Percentiles rank a stretch among this genome's conserved stretches.
These are phyloP conservation scores for Xerocomus spinulosus DNA, from an alignment of 768 basidiomycete genomes.

Conservation along the genomic window DNA sequence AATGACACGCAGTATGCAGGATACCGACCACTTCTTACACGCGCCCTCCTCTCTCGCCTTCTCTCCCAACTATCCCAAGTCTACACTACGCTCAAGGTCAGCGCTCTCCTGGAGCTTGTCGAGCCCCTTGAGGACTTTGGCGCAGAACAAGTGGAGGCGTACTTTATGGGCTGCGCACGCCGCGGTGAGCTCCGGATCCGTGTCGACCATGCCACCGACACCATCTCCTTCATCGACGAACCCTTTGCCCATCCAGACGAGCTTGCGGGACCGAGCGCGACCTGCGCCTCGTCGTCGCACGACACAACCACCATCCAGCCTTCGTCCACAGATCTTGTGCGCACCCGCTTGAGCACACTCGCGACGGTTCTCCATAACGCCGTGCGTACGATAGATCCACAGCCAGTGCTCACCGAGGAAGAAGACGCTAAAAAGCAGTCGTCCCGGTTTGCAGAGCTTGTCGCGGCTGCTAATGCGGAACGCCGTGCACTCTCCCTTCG, in stretches of 20 bases:
- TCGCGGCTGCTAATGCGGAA: conserved; percentile 66
- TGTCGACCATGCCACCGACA: conserved; percentile 84
- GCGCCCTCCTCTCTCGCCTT: conserved; percentile 86
- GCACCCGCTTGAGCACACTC: conserved; percentile 72
- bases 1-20: conserved; percentile 52
- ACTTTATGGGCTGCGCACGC: conserved; percentile 88
- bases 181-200: conserved; percentile 82
- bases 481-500: conserved; percentile 72
- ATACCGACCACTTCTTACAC: conserved; percentile 86
- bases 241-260: conserved; percentile 50
- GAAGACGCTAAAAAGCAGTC: conserved; percentile 43
- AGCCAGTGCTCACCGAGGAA: conserved; percentile 36
- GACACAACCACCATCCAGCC: conserved; percentile 67
- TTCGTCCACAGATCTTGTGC: conserved; percentile 64
- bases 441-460: conserved; percentile 53
- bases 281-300: conserved; percentile 11
- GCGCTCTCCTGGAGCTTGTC: conserved; percentile 72
- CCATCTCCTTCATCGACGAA: conserved; percentile 80
- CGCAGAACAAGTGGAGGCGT: conserved; percentile 80
- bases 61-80: conserved; percentile 90
- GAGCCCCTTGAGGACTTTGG: conserved; percentile 61
- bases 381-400: conserved; percentile 50
- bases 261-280: conserved; percentile 15
- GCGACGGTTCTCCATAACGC: conserved; percentile 71
- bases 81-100: conserved; percentile 81